Conservation (phyloP, 352 stramenopile species). For the Phytopythium aichiense region DNA sequence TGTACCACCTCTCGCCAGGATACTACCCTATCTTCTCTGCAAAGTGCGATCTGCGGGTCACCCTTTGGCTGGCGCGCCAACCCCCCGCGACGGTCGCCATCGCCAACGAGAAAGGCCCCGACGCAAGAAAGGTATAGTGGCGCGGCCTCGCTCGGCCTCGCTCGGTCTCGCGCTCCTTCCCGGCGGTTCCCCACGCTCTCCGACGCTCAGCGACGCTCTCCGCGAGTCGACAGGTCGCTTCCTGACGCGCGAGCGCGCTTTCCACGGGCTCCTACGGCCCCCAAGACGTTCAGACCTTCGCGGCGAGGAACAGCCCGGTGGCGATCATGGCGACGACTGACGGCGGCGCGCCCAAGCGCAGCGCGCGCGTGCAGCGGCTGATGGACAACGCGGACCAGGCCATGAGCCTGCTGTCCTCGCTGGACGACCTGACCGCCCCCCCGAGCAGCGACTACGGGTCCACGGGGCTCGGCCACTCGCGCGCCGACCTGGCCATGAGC, state of each 20-base stretch:
- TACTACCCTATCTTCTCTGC: too few relatives aligned
- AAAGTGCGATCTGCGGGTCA: too few relatives aligned
- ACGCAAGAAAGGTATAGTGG: not conserved
- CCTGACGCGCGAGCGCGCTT: not conserved
- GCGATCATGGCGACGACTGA: not conserved
- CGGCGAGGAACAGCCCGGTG: not conserved
- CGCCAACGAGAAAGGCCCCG: not conserved
- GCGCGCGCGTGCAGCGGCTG: conserved; percentile 61
- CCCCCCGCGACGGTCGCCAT: not conserved
- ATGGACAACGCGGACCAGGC: conserved; percentile 74
- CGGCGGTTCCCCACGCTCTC: not conserved
- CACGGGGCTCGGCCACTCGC: conserved; percentile 8
- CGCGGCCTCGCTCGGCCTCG: not conserved
- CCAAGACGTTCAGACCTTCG: not conserved
- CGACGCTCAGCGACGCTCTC: not conserved
- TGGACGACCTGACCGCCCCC: conserved; percentile 25
- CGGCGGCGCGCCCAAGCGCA: conserved; percentile 20
- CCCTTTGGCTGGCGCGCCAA: conserved; percentile 1
- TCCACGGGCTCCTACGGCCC: not conserved
- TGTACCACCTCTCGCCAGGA: too few relatives aligned
- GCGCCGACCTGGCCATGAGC: conserved; percentile 15
- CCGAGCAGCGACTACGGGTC: conserved; percentile 7
- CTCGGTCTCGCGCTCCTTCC: not conserved
- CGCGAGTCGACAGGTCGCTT: not conserved
- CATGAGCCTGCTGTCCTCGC: conserved; percentile 57